Percentiles rank a stretch among this genome's conserved stretches.
phyloP scores from a whole-genome alignment of 257 asterid genomes.

The Marsdenia floribunda region DNA sequence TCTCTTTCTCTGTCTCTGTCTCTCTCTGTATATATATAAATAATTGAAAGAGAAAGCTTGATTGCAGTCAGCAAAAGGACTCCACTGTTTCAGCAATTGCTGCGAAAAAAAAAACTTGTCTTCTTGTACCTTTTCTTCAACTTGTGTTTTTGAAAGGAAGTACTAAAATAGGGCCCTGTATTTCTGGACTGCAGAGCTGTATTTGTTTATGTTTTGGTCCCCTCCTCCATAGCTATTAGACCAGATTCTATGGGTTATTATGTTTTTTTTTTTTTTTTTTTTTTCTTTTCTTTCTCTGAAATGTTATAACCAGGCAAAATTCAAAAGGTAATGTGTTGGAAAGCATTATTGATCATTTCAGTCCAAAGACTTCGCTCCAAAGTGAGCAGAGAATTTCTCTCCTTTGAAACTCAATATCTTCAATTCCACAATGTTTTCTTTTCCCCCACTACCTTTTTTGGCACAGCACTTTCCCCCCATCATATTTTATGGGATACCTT shows the following conservation, averaged over 20 bases:
- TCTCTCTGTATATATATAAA: not conserved
- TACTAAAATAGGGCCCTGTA: constrained; percentile 2
- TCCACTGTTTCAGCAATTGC: constrained; percentile 14
- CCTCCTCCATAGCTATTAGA: constrained; percentile 9
- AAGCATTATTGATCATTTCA: constrained; percentile 16
- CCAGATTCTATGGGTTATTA: not conserved
- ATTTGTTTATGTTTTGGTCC: constrained; percentile 11
- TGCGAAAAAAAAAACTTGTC: constrained; percentile 1
- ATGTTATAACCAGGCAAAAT: not conserved
- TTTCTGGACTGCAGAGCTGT: constrained; percentile 4
- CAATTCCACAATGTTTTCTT: not conserved
- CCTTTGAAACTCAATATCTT: not conserved
- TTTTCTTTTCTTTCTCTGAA: not conserved
- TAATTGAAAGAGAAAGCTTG: constrained; percentile 19
- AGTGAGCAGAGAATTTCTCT: constrained; percentile 6
- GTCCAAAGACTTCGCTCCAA: not conserved
- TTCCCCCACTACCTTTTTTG: not conserved
- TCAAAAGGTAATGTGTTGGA: constrained; percentile 8
- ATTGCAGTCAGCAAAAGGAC: constrained; percentile 16
- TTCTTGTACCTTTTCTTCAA: constrained; percentile 2
- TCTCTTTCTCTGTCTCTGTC: too few relatives aligned
- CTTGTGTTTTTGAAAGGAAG: not conserved
- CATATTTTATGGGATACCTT: too few relatives aligned
- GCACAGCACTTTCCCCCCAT: not conserved
- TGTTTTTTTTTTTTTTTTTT: too few relatives aligned